These are phyloP conservation scores for Dictyostelium firmibasis DNA, from an alignment of 78 protist genomes.

Conservation along the genomic window DNA sequence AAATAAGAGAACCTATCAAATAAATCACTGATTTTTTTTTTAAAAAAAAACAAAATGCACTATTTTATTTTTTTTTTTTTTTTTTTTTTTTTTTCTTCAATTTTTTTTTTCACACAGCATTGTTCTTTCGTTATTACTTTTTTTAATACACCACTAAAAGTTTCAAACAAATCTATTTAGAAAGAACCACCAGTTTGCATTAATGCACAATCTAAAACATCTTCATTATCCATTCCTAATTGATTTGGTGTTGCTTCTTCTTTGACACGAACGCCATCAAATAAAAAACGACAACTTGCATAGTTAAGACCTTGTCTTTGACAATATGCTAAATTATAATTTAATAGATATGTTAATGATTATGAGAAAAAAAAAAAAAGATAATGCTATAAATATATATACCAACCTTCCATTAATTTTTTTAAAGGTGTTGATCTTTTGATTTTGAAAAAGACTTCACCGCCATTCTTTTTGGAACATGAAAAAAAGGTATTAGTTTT, in stretches of 20 bases:
- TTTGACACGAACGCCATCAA: slow-evolving; percentile 77
- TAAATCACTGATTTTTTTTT: no score
- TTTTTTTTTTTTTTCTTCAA: neutral
- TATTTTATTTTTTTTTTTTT: neutral
- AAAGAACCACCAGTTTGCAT: slow-evolving; percentile 60
- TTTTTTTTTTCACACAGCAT: no score
- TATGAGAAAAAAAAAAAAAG: neutral
- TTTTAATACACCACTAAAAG: neutral
- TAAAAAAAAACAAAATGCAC: neutral
- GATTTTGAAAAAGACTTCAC: slow-evolving; percentile 78
- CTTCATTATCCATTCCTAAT: slow-evolving; percentile 78
- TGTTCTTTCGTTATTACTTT: neutral
- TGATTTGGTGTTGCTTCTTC: slow-evolving; percentile 56
- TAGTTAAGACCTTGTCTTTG: slow-evolving; percentile 46
- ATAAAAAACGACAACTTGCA: slow-evolving; percentile 61
- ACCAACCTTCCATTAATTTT: slow-evolving; percentile 74
- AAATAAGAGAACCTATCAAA: no score
- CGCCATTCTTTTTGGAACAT: neutral
- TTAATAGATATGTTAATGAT: neutral
- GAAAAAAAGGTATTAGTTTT: neutral
- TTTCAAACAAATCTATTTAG: slow-evolving; percentile 1
- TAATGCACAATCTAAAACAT: slow-evolving; percentile 62
- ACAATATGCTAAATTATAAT: neutral
- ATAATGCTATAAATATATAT: neutral
- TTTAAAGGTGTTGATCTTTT: slow-evolving; percentile 64